These are phyloP conservation scores for Aquilaria agallochum DNA, from an alignment of 441 rosid genomes.

Conservation along the genomic window DNA sequence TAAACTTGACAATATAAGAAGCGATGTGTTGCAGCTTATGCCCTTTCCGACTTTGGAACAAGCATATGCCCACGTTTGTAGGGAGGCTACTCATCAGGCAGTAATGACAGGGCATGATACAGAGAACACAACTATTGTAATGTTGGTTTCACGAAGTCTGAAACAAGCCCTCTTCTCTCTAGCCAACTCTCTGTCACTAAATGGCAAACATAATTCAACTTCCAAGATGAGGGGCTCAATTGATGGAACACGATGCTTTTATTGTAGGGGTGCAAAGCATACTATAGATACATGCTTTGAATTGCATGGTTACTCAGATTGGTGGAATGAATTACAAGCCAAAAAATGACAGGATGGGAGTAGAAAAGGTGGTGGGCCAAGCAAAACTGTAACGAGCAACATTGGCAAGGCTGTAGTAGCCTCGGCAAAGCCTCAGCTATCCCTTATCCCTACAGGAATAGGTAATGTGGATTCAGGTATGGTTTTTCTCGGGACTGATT, in stretches of 20 bases:
- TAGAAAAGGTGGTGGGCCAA: too few relatives aligned
- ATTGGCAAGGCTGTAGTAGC: background rate
- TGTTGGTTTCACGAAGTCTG: background rate
- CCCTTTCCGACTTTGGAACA: background rate
- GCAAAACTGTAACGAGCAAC: background rate
- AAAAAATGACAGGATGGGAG: background rate
- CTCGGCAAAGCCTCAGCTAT: background rate
- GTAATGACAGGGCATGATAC: background rate
- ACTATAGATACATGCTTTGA: too few relatives aligned
- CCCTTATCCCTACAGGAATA: background rate
- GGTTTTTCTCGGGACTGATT: background rate
- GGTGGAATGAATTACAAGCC: background rate
- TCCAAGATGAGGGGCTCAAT: background rate
- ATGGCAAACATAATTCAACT: background rate
- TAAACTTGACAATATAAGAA: background rate
- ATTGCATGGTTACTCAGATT: too few relatives aligned
- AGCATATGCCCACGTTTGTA: background rate
- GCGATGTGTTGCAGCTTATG: background rate
- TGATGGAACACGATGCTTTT: background rate
- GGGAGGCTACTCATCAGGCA: background rate
- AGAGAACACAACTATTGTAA: background rate
- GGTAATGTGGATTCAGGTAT: background rate
- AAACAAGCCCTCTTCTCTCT: background rate
- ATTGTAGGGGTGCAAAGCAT: background rate
- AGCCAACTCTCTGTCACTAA: background rate